Conservation (phyloP, 371 early-diverging fungal species). For the Mucor irregularis region DNA sequence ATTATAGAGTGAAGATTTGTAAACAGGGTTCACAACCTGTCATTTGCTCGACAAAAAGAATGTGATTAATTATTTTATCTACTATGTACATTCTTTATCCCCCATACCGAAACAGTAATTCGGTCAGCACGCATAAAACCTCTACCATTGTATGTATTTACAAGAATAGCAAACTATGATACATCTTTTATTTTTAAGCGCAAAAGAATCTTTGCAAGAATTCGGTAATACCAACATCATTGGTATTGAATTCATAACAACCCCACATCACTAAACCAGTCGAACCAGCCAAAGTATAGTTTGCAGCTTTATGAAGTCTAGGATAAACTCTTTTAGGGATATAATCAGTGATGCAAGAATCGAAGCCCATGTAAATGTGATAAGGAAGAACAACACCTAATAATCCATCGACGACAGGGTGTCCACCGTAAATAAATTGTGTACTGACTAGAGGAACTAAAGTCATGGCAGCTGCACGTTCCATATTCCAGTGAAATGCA, state of each 20-base stretch:
- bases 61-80: too few species aligned
- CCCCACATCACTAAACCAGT: constrained; percentile 83
- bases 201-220: constrained; percentile 79
- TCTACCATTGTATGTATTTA: not conserved
- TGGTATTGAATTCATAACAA: constrained; percentile 93
- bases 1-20: too few species aligned
- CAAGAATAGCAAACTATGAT: too few species aligned
- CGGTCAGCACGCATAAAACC: too few species aligned
- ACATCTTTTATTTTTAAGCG: constrained; percentile 50
- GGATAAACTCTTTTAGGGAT: constrained; percentile 72
- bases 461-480: constrained; percentile 78
- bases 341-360: constrained; percentile 79
- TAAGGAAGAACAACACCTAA: constrained; percentile 88
- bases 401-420: constrained; percentile 83
- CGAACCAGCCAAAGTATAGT: constrained; percentile 61
- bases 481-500: constrained; percentile 54
- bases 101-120: too few species aligned
- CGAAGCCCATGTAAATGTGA: constrained; percentile 84
- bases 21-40: too few species aligned
- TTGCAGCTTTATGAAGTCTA: constrained; percentile 58
- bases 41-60: too few species aligned
- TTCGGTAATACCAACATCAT: constrained; percentile 93
- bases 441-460: constrained; percentile 77
- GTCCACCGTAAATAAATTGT: constrained; percentile 76
- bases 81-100: not conserved